Conservation (phyloP, 805 yeast species). For the Schwanniomyces sp. region DNA sequence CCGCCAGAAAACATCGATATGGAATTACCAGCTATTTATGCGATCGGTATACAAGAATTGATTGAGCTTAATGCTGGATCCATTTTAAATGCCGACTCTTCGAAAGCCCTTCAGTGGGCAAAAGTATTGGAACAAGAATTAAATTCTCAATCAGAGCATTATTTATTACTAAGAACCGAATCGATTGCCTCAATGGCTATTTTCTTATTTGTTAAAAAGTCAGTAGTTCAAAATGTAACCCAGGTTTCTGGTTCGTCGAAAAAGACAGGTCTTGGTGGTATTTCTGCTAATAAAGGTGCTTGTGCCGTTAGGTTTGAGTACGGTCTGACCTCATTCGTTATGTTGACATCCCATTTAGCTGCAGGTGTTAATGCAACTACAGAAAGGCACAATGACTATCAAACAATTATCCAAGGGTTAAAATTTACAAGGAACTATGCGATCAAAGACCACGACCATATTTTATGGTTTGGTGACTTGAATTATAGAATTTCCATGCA, state of each 20-base stretch:
- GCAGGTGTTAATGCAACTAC: conserved; percentile 83
- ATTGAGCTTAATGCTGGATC: conserved; percentile 92
- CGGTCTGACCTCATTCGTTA: conserved; percentile 77
- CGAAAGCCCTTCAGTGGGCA: conserved; percentile 81
- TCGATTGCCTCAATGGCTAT: conserved; percentile 70
- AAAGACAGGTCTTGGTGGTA: conserved; percentile 95
- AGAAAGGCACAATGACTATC: conserved; percentile 85
- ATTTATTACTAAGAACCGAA: conserved; percentile 69
- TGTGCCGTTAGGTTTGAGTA: conserved; percentile 87
- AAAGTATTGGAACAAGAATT: conserved; percentile 60
- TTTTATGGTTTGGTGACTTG: conserved; percentile 93
- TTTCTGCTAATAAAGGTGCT: conserved; percentile 96
- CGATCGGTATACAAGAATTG: conserved; percentile 93
- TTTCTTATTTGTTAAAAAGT: conserved; percentile 56
- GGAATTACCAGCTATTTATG: conserved; percentile 70
- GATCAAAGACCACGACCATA: conserved; percentile 75
- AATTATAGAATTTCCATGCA: conserved; percentile 77
- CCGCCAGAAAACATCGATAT: conserved; percentile 51
- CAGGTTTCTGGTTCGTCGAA: conserved; percentile 93
- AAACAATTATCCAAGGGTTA: conserved; percentile 71
- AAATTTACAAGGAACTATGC: conserved; percentile 72
- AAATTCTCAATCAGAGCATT: conserved; percentile 46
- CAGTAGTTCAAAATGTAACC: conserved; percentile 46
- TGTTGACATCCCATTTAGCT: conserved; percentile 89
- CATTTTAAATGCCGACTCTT: conserved; percentile 80